Evolutionary conservation across 78 protist genomes (phyloP).

Genomic region (Emiliania huxleyi): DNA sequence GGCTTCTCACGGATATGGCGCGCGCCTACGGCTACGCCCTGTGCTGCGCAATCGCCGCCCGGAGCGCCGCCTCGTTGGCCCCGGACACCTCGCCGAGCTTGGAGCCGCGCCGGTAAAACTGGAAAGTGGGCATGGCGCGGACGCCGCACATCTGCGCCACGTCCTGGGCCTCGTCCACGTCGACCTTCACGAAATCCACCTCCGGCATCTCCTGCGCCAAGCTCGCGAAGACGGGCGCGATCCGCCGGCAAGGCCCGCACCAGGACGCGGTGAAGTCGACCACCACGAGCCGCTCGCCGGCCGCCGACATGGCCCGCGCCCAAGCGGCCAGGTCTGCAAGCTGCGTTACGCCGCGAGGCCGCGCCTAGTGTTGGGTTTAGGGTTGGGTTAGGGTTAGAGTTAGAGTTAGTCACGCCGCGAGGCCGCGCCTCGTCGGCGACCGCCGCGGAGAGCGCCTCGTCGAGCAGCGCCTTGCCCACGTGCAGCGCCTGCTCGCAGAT

Average conservation of each 20-base stretch:
- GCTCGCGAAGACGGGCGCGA: constrained; percentile 34
- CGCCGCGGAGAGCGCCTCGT: too few relatives aligned
- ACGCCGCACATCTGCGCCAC: not conserved
- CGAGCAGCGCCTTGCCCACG: too few relatives aligned
- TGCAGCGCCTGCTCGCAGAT: too few relatives aligned
- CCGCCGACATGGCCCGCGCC: too few relatives aligned
- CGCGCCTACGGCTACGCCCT: too few relatives aligned
- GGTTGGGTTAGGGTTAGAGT: too few relatives aligned
- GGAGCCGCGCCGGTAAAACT: not conserved
- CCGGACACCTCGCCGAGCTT: not conserved
- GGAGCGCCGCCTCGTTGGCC: not conserved
- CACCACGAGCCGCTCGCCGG: not conserved
- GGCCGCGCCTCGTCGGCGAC: too few relatives aligned
- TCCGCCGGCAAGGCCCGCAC: constrained; percentile 62
- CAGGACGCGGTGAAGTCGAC: constrained; percentile 58
- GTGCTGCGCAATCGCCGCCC: not conserved
- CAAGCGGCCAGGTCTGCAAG: too few relatives aligned
- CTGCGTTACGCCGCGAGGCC: too few relatives aligned
- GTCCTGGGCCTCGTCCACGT: not conserved
- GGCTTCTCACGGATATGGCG: too few relatives aligned
- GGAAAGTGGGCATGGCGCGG: not conserved
- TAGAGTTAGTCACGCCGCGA: too few relatives aligned
- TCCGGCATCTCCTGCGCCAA: not conserved
- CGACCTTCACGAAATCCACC: constrained; percentile 34
- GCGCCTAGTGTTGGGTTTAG: too few relatives aligned